Evolutionary conservation across 768 basidiomycete genomes (phyloP), one percentile per base, ranked within the genome.

Genomic region (Boletus fagicola): DNA sequence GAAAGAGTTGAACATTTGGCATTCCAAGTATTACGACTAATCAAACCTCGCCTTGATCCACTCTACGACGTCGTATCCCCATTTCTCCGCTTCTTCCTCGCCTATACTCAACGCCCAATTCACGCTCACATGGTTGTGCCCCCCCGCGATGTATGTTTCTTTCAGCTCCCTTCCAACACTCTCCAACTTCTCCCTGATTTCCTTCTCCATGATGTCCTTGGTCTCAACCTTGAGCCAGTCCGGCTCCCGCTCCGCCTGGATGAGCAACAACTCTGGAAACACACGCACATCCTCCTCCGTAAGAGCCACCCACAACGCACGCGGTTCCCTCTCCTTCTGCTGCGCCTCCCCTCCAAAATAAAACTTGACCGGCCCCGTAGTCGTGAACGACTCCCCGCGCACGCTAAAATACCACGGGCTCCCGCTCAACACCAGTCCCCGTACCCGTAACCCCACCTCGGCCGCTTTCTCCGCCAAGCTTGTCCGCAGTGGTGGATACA

Each of bases 111-210:
- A 63, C 15, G 76, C 77, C 73, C 74, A 78, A 49, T 78, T 76
- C 15, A 77, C 62, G 57, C 85, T 88, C 54, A 88, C 72, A 61
- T 88, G 87, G 66, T 88, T 88, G 59, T 89, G 86, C 0, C 80
- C 81, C 56, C 65, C 65, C 0, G 75, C 79, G 26, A 82, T 63
- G 18, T 81, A 62, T 44, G 71, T 72, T 59, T 63, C 64, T 51
- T 54, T 64, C 44, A 64, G 3, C 18, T 33, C 47, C 33, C 62
- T 51, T 16, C 68, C 67, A 1, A 62, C 68, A 0, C 4, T 63
- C 5, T 72, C 74, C 9, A 75, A 60, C 49, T 69, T 74, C 40
- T 70, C 74, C 52, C 70, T 68, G 38, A 86, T 64, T 15, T 68
- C 72, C 40, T 70, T 64, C 51, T 65, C 65, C 64, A 86, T 82